Evolutionary conservation across 2,329 filamentous ascomycete genomes (phyloP), one percentile per base, ranked within the genome.

Genomic region (Aspergillus terreus): DNA sequence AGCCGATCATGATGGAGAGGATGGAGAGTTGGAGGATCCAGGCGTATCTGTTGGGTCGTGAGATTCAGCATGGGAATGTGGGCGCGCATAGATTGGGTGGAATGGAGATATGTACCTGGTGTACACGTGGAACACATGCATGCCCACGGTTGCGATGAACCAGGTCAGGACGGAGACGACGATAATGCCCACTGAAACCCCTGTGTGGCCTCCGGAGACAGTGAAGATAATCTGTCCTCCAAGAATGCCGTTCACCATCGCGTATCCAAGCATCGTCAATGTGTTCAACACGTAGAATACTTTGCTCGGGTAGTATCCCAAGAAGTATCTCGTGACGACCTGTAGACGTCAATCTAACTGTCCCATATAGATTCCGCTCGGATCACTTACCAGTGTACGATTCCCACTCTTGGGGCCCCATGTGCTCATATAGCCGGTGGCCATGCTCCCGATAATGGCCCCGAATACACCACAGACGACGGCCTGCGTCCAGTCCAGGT

Each of bases 301-400:
- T 55, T 70, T 72, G 56, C 65, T 67, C 6, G 69, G 68, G 35
- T 66, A 74, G 53, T 72, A 72, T 6, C 71, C 71, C 62, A 73
- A 68, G 44, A 71, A 71, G 49, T 67, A 72, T 17, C 70, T 67
- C 25, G 63, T 60, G 33, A 70, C 60, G 12, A 73, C 65, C 67
- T 70, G 53, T 41, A n/a, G 23, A 15, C 4, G 4, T 17, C 15
- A 53, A 57, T 15, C 53, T 33, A 30, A 11, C 5, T 10, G 15
- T 2, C 11, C 17, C 44, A 21, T 15, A 3, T 46, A 30, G 12
- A 30, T 30, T 46, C 15, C 6, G 25, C 12, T 12, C 6, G 25
- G 14, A 5, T 49, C 51, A 66, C 46, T 35, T 53, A 53, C 71
- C 66, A 75, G 58, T 11, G 70, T 74, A 44, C 71, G 61, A 51